Percentiles rank a stretch among this genome's conserved stretches.
These are phyloP conservation scores for Hirsutella minnesotensis DNA, from an alignment of 2,329 filamentous ascomycete species.

Conservation along the genomic window DNA sequence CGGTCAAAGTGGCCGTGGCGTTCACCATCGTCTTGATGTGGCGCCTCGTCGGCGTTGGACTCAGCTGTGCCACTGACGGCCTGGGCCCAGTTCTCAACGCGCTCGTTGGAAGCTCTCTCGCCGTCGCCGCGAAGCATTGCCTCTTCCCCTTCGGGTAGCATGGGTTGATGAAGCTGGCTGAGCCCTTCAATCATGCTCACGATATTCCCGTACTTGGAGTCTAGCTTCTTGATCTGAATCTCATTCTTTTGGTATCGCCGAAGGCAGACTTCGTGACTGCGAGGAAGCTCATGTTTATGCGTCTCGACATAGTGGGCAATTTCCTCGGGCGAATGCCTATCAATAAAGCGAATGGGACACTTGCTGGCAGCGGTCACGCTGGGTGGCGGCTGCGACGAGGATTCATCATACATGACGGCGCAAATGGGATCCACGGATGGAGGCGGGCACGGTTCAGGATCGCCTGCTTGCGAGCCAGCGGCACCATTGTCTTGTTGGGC, in stretches of 20 bases:
- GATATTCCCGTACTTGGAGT: conserved; percentile 86
- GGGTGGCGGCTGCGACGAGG: conserved; percentile 37
- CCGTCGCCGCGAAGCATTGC: conserved; percentile 28
- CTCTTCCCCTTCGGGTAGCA: conserved; percentile 53
- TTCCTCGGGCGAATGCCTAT: conserved; percentile 87
- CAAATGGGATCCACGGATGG: conserved; percentile 49
- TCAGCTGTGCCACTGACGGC: conserved; percentile 48
- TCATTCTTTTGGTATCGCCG: conserved; percentile 81
- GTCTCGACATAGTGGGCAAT: conserved; percentile 88
- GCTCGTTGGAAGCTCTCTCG: conserved; percentile 48
- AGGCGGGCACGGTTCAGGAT: conserved; percentile 31
- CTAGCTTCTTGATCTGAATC: conserved; percentile 72
- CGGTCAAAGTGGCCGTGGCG: conserved; percentile 71
- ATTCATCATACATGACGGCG: conserved; percentile 51
- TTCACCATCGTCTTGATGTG: conserved; percentile 37
- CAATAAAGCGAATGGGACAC: conserved; percentile 85
- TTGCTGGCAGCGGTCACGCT: conserved; percentile 45
- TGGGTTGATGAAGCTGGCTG: conserved; percentile 75
- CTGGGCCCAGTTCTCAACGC: conserved; percentile 80
- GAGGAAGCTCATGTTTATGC: conserved; percentile 88
- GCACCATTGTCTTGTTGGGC: conserved; percentile 10
- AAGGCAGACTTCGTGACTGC: conserved; percentile 88
- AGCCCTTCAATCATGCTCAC: conserved; percentile 91
- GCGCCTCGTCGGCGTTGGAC: conserved; percentile 24
- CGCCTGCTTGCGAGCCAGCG: conserved; percentile 11